Percentiles rank a stretch among this genome's conserved stretches.
Evolutionary conservation across 148 eudicot species (phyloP).

Genomic region (Vaccinium vitisidaea): DNA sequence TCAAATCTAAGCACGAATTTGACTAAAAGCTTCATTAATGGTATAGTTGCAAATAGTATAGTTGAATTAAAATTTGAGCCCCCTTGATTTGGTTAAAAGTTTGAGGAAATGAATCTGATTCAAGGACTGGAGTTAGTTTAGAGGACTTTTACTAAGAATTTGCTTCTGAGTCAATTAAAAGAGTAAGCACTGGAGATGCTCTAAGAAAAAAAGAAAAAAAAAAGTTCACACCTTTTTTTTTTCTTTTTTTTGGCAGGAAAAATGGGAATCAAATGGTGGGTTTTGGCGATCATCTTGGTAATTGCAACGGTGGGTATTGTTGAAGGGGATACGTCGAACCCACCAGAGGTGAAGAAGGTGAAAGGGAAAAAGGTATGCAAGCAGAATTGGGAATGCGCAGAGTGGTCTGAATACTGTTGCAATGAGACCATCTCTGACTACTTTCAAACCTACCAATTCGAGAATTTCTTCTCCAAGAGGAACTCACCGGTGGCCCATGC

Average conservation of each 20-base stretch:
- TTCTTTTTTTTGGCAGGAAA: not conserved
- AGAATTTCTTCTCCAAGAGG: slow-evolving; percentile 77
- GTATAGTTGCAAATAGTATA: too few relatives aligned
- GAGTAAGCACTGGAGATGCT: too few relatives aligned
- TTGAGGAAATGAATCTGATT: too few relatives aligned
- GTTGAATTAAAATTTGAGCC: too few relatives aligned
- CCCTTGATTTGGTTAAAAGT: too few relatives aligned
- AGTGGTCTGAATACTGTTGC: slow-evolving; percentile 65
- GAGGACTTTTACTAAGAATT: too few relatives aligned
- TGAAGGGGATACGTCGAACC: slow-evolving; percentile 30
- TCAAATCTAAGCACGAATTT: too few relatives aligned
- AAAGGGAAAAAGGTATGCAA: slow-evolving; percentile 62
- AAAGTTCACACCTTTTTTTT: too few relatives aligned
- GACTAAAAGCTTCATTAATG: too few relatives aligned
- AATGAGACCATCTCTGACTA: slow-evolving; percentile 76
- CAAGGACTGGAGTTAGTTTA: too few relatives aligned
- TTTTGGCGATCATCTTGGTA: not conserved
- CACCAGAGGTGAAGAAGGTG: slow-evolving; percentile 41
- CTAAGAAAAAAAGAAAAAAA: too few relatives aligned
- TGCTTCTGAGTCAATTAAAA: too few relatives aligned
- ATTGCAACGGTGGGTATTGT: slow-evolving; percentile 12
- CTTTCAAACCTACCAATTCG: slow-evolving; percentile 74
- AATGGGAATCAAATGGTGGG: slow-evolving; percentile 14
- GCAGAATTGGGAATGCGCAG: slow-evolving; percentile 75
- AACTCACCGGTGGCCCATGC: slow-evolving; percentile 80